These are phyloP conservation scores for Lepidium aucheri DNA, from an alignment of 345 rosid genomes.

Conservation along the genomic window DNA sequence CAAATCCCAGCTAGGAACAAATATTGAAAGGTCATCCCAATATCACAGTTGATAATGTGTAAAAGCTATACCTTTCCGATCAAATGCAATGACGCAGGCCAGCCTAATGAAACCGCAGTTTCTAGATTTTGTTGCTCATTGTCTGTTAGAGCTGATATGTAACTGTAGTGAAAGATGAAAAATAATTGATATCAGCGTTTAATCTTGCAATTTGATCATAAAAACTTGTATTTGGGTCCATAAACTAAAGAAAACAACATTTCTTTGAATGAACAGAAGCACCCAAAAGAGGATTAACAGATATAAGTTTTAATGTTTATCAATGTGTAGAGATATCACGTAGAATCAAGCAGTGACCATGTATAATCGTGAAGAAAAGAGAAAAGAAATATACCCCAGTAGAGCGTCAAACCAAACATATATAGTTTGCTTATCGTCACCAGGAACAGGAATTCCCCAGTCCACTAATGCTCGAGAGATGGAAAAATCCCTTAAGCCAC, in stretches of 20 bases:
- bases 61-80: slow-evolving; percentile 69
- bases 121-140: slow-evolving; percentile 48
- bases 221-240: background rate
- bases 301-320: background rate
- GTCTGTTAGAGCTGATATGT: slow-evolving; percentile 75
- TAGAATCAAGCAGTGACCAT: background rate
- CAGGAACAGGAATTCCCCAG: slow-evolving; percentile 97
- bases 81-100: slow-evolving; percentile 96
- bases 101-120: slow-evolving; percentile 62
- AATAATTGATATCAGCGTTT: background rate
- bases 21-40: background rate
- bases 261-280: background rate
- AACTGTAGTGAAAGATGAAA: slow-evolving; percentile 36
- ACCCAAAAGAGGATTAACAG: background rate
- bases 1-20: background rate
- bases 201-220: background rate
- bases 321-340: background rate
- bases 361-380: background rate
- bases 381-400: slow-evolving; percentile 52
- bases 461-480: slow-evolving; percentile 92
- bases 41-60: background rate
- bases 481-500: slow-evolving; percentile 89
- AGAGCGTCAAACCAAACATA: slow-evolving; percentile 99
- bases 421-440: slow-evolving; percentile 76
- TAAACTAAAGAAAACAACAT: background rate